A percentile compares a stretch with the other conserved stretches of the same genome.
These are phyloP conservation scores for Aspergillus steynii DNA, from an alignment of 495 filamentous ascomycete genomes.

Conservation along the genomic window DNA sequence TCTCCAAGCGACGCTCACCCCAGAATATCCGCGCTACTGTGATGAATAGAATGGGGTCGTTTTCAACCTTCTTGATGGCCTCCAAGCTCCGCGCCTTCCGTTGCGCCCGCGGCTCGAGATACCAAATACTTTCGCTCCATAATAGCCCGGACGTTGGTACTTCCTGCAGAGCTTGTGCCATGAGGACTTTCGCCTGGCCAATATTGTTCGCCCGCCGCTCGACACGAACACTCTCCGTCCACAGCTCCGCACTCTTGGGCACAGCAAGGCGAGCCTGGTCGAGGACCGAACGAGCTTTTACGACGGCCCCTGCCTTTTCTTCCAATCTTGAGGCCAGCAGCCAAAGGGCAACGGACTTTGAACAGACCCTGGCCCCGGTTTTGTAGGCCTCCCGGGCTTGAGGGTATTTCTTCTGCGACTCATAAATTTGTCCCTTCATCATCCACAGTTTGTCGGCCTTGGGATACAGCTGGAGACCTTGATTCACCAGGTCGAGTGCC, in stretches of 20 bases:
- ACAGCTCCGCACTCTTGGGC: slow-evolving; percentile 81
- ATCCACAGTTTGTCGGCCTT: slow-evolving; percentile 89
- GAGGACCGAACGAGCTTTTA: slow-evolving; percentile 89
- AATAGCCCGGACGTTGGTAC: slow-evolving; percentile 85
- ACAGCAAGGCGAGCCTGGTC: slow-evolving; percentile 85
- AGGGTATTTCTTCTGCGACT: slow-evolving; percentile 69
- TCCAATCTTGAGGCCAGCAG: slow-evolving; percentile 84
- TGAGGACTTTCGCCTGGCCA: slow-evolving; percentile 79
- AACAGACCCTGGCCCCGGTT: slow-evolving; percentile 82
- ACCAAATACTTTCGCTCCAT: slow-evolving; percentile 92
- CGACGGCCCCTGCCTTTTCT: slow-evolving; percentile 77
- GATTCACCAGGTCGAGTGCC: slow-evolving; percentile 81
- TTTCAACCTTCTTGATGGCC: slow-evolving; percentile 94
- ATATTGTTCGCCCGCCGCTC: slow-evolving; percentile 87
- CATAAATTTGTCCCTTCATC: slow-evolving; percentile 98
- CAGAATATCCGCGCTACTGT: slow-evolving; percentile 76
- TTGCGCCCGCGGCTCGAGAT: slow-evolving; percentile 87
- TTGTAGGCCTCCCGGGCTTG: slow-evolving; percentile 91
- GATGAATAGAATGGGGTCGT: slow-evolving; percentile 81
- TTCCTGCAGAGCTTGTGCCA: slow-evolving; percentile 91
- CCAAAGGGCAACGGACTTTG: slow-evolving; percentile 83
- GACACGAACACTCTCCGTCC: slow-evolving; percentile 88
- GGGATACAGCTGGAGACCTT: slow-evolving; percentile 87
- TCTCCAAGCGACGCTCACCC: slow-evolving; percentile 79
- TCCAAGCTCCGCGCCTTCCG: slow-evolving; percentile 87